Evolutionary conservation across 495 filamentous ascomycete genomes (phyloP).

Genomic region (Xylaria grammica): DNA sequence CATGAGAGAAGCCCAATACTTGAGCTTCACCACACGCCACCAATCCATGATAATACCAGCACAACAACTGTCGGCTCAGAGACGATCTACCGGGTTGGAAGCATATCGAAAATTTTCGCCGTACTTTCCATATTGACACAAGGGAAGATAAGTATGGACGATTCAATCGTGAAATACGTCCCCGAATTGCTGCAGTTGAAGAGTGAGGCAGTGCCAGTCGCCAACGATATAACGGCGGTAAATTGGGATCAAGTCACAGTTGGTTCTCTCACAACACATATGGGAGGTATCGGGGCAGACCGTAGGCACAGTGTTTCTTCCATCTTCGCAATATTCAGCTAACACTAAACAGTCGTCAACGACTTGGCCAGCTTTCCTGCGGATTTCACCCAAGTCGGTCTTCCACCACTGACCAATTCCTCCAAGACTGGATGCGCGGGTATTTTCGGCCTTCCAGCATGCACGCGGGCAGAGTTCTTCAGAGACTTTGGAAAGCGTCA

Average conservation of each 20-base stretch:
- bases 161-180: slow-evolving; percentile 51
- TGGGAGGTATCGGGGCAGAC: slow-evolving; percentile 43
- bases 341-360: slow-evolving; percentile 29
- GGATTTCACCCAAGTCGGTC: slow-evolving; percentile 37
- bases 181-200: slow-evolving; percentile 43
- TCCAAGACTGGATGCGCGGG: slow-evolving; percentile 40
- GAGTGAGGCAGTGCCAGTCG: slow-evolving; percentile 29
- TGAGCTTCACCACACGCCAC: slow-evolving; percentile 41
- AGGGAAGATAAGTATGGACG: slow-evolving; percentile 46
- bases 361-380: slow-evolving; percentile 35
- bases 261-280: slow-evolving; percentile 42
- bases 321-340: background rate
- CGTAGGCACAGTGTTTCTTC: slow-evolving; percentile 26
- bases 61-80: slow-evolving; percentile 44
- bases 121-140: slow-evolving; percentile 49
- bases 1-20: slow-evolving; percentile 39
- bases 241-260: slow-evolving; percentile 47
- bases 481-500: slow-evolving; percentile 41
- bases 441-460: slow-evolving; percentile 34
- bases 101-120: slow-evolving; percentile 58
- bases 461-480: slow-evolving; percentile 42
- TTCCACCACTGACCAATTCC: slow-evolving; percentile 34
- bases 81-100: slow-evolving; percentile 58
- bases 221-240: slow-evolving; percentile 36
- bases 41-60: slow-evolving; percentile 32